Evolutionary conservation across 2,329 filamentous ascomycete genomes (phyloP).

Genomic region (Ophiocordyceps robertsii): DNA sequence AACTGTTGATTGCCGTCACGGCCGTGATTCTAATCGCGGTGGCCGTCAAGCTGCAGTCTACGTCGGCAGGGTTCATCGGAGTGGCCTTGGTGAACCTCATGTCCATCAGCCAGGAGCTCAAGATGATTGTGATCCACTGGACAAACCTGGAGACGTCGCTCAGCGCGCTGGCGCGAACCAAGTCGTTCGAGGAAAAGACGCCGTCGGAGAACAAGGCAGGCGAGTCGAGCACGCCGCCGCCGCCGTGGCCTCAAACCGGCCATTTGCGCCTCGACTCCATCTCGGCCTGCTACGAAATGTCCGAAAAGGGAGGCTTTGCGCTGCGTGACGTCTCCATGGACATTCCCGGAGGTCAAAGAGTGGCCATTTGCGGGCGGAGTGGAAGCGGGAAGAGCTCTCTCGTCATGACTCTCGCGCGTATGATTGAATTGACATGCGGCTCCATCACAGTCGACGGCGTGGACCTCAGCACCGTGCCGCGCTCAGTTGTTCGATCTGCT

Average conservation of each 20-base stretch:
- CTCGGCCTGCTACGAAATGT: background rate
- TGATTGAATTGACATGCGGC: constrained; percentile 30
- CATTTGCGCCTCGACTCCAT: background rate
- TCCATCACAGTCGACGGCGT: constrained; percentile 31
- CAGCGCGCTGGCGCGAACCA: constrained; percentile 12
- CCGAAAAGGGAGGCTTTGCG: constrained; percentile 7
- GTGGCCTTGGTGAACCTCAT: constrained; percentile 14
- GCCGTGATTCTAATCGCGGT: constrained; percentile 8
- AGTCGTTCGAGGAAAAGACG: constrained; percentile 5
- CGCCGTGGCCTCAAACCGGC: constrained; percentile 55
- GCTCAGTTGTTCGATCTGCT: constrained; percentile 11
- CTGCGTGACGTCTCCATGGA: constrained; percentile 16
- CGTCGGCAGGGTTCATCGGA: constrained; percentile 7
- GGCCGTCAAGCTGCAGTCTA: constrained; percentile 1
- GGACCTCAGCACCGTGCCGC: constrained; percentile 17
- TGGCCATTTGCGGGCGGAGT: constrained; percentile 31
- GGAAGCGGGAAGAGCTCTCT: constrained; percentile 25
- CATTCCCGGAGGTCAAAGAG: constrained; percentile 20
- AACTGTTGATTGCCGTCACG: constrained; percentile 5
- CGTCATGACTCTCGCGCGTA: constrained; percentile 30
- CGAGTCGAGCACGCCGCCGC: constrained; percentile 38
- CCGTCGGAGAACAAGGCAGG: constrained; percentile 6
- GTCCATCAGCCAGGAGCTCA: constrained; percentile 14
- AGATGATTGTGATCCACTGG: constrained; percentile 18
- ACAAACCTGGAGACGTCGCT: constrained; percentile 14